These are phyloP conservation scores for Helotiales sp. DNA, from an alignment of 2,329 filamentous ascomycete genomes.

Conservation along the genomic window DNA sequence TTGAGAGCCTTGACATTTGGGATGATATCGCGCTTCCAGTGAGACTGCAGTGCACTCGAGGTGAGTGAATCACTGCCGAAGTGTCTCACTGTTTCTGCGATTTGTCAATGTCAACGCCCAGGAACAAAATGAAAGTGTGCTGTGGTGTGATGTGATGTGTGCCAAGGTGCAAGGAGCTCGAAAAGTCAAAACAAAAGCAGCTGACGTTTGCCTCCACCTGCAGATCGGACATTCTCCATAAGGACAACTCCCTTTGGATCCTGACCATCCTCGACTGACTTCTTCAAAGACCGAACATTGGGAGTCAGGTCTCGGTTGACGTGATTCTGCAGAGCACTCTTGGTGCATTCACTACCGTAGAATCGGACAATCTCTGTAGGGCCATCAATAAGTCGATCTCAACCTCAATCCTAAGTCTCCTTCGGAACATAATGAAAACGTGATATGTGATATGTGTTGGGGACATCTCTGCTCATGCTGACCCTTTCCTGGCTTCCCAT, in stretches of 20 bases:
- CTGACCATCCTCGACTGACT: background rate
- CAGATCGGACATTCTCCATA: conserved; percentile 7
- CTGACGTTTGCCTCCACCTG: conserved; percentile 4
- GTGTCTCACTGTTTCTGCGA: background rate
- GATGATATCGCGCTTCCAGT: conserved; percentile 4
- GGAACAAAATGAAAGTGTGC: background rate
- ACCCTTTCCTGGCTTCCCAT: conserved; percentile 8
- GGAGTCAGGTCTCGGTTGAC: conserved; percentile 8
- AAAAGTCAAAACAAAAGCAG: background rate
- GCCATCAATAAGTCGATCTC: background rate
- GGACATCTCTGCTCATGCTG: background rate
- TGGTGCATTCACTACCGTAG: conserved; percentile 15
- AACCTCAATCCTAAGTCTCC: background rate
- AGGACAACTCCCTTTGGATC: conserved; percentile 14
- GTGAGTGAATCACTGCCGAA: conserved; percentile 2
- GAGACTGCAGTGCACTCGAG: background rate
- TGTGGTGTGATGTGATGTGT: background rate
- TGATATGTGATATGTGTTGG: background rate
- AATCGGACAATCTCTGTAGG: conserved; percentile 9
- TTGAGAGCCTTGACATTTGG: conserved; percentile 15
- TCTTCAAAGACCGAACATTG: conserved; percentile 13
- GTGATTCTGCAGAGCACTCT: conserved; percentile 3
- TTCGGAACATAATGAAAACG: background rate
- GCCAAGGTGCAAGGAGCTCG: too few relatives aligned
- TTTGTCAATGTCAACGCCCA: background rate